Percentiles rank a stretch among this genome's conserved stretches.
Evolutionary conservation across 2,329 filamentous ascomycete species (phyloP).

Genomic region (Immersiporthe knoxdaviesiana): DNA sequence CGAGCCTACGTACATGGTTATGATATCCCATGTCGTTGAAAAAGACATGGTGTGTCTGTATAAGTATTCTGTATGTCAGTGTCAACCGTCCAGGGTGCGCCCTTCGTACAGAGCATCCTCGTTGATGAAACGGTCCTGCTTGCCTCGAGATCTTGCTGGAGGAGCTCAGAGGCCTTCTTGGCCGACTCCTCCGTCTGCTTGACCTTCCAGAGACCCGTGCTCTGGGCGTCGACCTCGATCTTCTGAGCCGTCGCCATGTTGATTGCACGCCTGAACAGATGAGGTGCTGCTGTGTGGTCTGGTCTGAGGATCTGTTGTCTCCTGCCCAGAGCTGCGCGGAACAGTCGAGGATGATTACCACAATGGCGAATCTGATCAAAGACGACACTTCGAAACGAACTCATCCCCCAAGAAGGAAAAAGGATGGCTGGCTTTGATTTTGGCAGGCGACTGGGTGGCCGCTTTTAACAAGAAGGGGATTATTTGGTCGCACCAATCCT

Average conservation of each 20-base stretch:
- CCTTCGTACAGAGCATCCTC: not conserved
- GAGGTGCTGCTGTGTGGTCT: not conserved
- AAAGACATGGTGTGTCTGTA: constrained; percentile 70
- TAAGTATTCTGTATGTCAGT: not conserved
- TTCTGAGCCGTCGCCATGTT: constrained; percentile 52
- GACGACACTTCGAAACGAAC: not conserved
- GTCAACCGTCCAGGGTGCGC: no score
- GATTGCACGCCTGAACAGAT: constrained; percentile 5
- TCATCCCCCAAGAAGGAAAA: not conserved
- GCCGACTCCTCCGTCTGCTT: constrained; percentile 62
- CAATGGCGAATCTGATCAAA: not conserved
- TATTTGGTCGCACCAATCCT: not conserved
- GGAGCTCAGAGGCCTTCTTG: constrained; percentile 63
- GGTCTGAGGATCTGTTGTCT: not conserved
- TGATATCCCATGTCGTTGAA: constrained; percentile 79
- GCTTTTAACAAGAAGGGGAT: not conserved
- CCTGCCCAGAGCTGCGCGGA: not conserved
- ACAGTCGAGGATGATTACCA: not conserved
- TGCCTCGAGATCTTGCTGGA: constrained; percentile 75
- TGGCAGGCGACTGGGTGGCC: no score
- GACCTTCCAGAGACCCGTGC: constrained; percentile 52
- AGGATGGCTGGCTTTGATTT: no score
- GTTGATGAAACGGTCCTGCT: constrained; percentile 11
- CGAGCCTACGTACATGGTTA: constrained; percentile 69
- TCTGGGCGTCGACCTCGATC: constrained; percentile 51